phyloP scores from a whole-genome alignment of 1,139 yeast genomes.

The Hemisphaericaspora subhashii region DNA sequence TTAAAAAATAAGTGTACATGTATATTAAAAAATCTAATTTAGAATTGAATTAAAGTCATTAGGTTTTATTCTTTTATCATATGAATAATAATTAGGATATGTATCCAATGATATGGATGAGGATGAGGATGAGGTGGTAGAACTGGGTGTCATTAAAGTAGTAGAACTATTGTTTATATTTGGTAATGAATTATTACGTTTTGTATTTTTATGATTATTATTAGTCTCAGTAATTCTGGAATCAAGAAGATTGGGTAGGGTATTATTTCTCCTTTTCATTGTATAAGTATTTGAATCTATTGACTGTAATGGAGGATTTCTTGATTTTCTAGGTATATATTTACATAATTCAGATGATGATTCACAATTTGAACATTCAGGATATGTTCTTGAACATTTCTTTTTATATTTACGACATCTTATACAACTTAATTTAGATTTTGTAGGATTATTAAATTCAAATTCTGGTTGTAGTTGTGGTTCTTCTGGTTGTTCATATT shows the following conservation, averaged over 20 bases:
- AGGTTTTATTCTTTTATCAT: slow-evolving; percentile 5
- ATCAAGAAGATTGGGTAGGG: slow-evolving; percentile 2
- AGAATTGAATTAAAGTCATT: slow-evolving; percentile 17
- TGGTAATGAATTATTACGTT: background rate
- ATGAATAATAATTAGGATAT: background rate
- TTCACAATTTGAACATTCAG: slow-evolving; percentile 26
- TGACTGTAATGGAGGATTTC: slow-evolving; percentile 2
- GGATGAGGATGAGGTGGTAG: background rate
- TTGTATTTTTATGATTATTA: background rate
- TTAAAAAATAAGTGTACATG: background rate
- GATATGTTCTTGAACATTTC: slow-evolving; percentile 23
- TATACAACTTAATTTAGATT: slow-evolving; percentile 23
- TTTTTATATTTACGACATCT: slow-evolving; percentile 28
- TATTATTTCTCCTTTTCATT: slow-evolving; percentile 1
- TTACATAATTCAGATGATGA: slow-evolving; percentile 25
- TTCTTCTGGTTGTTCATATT: slow-evolving; percentile 5
- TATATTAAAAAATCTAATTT: slow-evolving; percentile 8
- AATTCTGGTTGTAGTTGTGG: slow-evolving; percentile 14
- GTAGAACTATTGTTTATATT: background rate
- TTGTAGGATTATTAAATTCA: slow-evolving; percentile 16
- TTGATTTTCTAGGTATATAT: slow-evolving; percentile 20
- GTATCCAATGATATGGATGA: background rate
- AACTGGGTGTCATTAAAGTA: background rate
- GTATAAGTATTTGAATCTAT: slow-evolving; percentile 6
- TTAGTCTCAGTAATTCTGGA: no score